phyloP scores from a whole-genome alignment of 2,329 filamentous ascomycete species.

The Aspergillus tubingensis region DNA sequence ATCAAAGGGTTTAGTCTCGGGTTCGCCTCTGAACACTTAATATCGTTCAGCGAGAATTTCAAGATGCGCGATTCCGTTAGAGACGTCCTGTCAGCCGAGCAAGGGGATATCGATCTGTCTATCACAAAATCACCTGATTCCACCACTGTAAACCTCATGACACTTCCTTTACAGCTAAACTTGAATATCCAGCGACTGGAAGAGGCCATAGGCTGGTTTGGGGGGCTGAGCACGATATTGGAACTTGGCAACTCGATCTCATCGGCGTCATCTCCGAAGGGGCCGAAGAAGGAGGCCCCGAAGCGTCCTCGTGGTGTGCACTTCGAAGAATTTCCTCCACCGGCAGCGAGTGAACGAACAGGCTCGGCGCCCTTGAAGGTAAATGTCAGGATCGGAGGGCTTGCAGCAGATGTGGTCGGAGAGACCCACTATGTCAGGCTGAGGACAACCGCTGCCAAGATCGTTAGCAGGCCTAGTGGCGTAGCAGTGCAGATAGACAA shows the following conservation, averaged over 20 bases:
- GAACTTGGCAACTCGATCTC: constrained; percentile 84
- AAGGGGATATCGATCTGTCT: constrained; percentile 43
- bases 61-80: constrained; percentile 50
- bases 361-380: constrained; percentile 57
- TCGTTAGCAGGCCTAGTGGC: constrained; percentile 72
- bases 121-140: constrained; percentile 34
- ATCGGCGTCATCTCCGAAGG: constrained; percentile 63
- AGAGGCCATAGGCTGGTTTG: constrained; percentile 84
- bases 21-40: constrained; percentile 51
- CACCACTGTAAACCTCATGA: constrained; percentile 63
- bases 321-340: constrained; percentile 54
- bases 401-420: constrained; percentile 74
- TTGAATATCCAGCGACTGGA: constrained; percentile 80
- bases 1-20: constrained; percentile 50
- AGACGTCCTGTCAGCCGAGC: constrained; percentile 40
- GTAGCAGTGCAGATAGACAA: constrained; percentile 74
- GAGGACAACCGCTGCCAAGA: constrained; percentile 78
- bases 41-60: constrained; percentile 54
- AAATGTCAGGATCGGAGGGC: constrained; percentile 74
- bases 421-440: constrained; percentile 73
- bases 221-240: constrained; percentile 85
- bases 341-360: constrained; percentile 20
- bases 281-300: constrained; percentile 32
- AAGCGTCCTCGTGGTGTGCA: constrained; percentile 54
- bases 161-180: constrained; percentile 73